These are phyloP conservation scores for Chalaropsis thielavioides DNA, from an alignment of 2,329 filamentous ascomycete species.

Conservation along the genomic window DNA sequence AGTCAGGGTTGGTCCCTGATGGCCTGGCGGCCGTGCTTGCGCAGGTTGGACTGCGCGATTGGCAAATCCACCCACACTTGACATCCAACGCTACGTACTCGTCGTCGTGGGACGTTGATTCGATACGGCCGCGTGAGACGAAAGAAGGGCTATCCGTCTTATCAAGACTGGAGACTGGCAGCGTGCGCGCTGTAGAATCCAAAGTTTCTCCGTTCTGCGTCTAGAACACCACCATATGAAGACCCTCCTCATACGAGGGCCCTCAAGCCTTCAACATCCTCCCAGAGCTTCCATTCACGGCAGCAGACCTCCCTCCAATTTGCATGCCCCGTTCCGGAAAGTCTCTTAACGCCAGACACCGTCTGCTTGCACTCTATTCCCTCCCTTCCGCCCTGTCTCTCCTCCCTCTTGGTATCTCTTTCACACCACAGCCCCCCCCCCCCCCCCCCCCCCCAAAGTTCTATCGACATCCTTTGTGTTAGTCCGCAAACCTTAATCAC, in stretches of 20 bases:
- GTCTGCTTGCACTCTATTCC: background rate
- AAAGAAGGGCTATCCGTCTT: background rate
- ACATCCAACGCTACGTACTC: background rate
- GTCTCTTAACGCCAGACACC: background rate
- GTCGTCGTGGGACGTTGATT: background rate
- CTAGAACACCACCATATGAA: no score
- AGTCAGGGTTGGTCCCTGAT: background rate
- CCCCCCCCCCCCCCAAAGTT: background rate
- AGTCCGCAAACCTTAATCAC: background rate
- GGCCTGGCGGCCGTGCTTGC: background rate
- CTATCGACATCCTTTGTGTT: background rate
- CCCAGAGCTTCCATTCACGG: background rate
- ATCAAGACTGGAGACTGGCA: background rate
- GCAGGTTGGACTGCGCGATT: background rate
- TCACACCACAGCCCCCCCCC: background rate
- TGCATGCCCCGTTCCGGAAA: background rate
- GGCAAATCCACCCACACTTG: background rate
- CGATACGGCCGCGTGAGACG: background rate
- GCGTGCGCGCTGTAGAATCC: no score
- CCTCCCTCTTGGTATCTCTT: no score
- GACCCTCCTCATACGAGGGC: background rate
- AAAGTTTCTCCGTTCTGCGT: no score
- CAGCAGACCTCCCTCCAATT: background rate
- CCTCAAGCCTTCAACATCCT: background rate
- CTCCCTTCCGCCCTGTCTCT: background rate